phyloP scores from a whole-genome alignment of 2,329 filamentous ascomycete species.

The Metarhizium humberi region DNA sequence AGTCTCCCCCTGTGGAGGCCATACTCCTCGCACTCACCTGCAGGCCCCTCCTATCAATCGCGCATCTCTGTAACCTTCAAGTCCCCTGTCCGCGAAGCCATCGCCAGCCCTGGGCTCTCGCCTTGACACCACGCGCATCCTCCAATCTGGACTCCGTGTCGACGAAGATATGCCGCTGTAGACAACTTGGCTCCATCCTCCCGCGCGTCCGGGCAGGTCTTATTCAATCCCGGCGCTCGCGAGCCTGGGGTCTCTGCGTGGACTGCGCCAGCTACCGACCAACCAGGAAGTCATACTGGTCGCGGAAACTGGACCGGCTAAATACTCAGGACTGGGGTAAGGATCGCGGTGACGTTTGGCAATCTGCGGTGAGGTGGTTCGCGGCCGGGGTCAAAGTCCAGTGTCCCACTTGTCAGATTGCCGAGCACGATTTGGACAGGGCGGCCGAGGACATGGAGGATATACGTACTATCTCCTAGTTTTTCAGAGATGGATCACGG shows the following conservation, averaged over 20 bases:
- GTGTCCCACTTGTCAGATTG: constrained; percentile 13
- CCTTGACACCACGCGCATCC: constrained; percentile 2
- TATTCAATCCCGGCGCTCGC: constrained; percentile 6
- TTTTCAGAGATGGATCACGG: background rate
- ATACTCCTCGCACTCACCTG: constrained; percentile 13
- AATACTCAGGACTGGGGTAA: constrained; percentile 6
- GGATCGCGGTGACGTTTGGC: constrained; percentile 5
- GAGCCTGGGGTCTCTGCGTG: constrained; percentile 12
- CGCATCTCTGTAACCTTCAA: constrained; percentile 8
- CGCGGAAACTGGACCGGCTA: background rate
- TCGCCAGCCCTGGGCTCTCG: background rate
- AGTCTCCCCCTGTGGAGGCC: constrained; percentile 7
- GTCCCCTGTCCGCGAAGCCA: constrained; percentile 6
- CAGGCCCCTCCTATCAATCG: constrained; percentile 13
- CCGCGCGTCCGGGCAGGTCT: constrained; percentile 10
- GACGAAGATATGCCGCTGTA: constrained; percentile 8
- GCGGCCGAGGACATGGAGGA: background rate
- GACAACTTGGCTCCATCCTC: constrained; percentile 9
- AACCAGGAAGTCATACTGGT: constrained; percentile 14
- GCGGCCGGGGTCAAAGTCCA: constrained; percentile 9
- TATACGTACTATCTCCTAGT: background rate
- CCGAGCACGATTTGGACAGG: background rate
- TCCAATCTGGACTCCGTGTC: background rate
- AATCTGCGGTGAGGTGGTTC: constrained; percentile 9
- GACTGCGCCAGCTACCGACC: constrained; percentile 14